Conservation (phyloP, 2,329 filamentous ascomycete species). For the Aspergillus flavus region DNA sequence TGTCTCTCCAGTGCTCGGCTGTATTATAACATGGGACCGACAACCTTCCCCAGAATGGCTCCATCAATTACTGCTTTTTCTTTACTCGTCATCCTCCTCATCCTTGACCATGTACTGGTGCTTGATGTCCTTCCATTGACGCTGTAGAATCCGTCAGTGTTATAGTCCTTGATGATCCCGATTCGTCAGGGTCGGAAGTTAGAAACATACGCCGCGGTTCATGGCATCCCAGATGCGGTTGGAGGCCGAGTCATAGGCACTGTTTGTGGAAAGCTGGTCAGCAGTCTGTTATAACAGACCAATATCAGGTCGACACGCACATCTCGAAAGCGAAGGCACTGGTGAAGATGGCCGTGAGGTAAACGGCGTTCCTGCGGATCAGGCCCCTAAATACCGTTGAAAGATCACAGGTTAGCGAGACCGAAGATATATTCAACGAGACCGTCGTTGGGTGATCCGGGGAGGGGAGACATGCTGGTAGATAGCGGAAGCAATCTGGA, state of each 20-base stretch:
- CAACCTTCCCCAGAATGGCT: background rate
- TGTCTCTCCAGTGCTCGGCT: conserved; percentile 11
- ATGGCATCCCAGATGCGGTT: conserved; percentile 87
- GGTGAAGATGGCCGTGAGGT: conserved; percentile 83
- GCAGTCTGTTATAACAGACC: conserved; percentile 9
- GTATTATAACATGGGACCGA: conserved; percentile 9
- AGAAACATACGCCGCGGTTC: conserved; percentile 81
- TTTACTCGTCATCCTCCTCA: conserved; percentile 60
- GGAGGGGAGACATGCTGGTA: conserved; percentile 60
- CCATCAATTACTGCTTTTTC: conserved; percentile 18
- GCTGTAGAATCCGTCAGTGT: conserved; percentile 56
- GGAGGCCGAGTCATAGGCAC: conserved; percentile 78
- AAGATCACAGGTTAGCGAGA: conserved; percentile 21
- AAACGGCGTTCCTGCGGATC: conserved; percentile 84
- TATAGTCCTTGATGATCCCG: background rate
- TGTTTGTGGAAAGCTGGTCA: conserved; percentile 46
- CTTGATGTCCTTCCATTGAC: conserved; percentile 99
- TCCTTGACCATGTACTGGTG: conserved; percentile 75
- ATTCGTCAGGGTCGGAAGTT: background rate
- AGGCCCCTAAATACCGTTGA: conserved; percentile 62
- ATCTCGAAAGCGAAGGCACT: conserved; percentile 90
- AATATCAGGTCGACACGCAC: conserved; percentile 58
- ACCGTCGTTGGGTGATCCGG: conserved; percentile 14
- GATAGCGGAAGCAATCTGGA: conserved; percentile 56
- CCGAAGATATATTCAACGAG: conserved; percentile 1